Evolutionary conservation across 768 basidiomycete genomes (phyloP).

Genomic region (Agaricus subrufescens): DNA sequence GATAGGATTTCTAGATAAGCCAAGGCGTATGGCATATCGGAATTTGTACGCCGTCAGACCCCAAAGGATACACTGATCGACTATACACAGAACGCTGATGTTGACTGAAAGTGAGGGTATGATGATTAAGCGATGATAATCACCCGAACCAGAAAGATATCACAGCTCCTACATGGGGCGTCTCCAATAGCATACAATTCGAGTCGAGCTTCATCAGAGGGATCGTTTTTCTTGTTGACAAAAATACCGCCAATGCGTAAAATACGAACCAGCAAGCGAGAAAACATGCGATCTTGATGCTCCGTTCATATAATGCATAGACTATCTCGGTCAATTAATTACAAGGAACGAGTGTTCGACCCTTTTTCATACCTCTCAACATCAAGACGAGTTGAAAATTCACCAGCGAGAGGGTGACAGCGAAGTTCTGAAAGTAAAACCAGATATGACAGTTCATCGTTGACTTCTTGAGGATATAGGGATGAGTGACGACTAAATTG

Average conservation of each 20-base stretch:
- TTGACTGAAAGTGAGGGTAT: not conserved
- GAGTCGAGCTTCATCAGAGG: not conserved
- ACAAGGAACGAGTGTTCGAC: not conserved
- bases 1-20: constrained; percentile 1
- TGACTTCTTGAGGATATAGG: not conserved
- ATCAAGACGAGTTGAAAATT: not conserved
- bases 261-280: not conserved
- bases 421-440: not conserved
- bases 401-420: not conserved
- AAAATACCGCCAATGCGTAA: not conserved
- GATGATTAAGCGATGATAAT: not conserved
- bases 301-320: not conserved
- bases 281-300: not conserved
- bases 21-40: not conserved
- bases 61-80: not conserved
- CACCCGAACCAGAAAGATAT: not conserved
- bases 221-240: not conserved
- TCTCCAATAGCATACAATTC: not conserved
- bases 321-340: not conserved
- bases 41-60: not conserved
- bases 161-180: not conserved
- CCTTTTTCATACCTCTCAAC: not conserved
- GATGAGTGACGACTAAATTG: not conserved
- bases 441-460: not conserved
- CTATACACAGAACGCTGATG: not conserved